These are phyloP conservation scores for Pseudogymnoascus sp. DNA, from an alignment of 2,329 filamentous ascomycete genomes.

Conservation along the genomic window DNA sequence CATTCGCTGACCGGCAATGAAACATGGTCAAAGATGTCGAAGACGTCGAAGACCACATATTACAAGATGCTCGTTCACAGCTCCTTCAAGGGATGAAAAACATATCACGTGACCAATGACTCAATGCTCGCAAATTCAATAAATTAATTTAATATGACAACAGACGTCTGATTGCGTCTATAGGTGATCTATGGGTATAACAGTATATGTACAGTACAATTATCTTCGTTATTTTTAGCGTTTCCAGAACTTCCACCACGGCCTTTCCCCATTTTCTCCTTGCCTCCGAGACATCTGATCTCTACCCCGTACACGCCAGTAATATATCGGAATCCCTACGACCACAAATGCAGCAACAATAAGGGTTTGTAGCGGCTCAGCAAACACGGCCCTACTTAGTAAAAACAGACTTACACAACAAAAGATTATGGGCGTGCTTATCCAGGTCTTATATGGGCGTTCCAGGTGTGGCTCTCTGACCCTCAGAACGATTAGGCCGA, in stretches of 20 bases:
- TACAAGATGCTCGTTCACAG: not conserved
- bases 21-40: not conserved
- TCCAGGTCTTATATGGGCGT: constrained; percentile 92
- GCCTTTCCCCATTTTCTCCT: constrained; percentile 33
- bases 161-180: not conserved
- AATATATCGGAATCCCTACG: constrained; percentile 80
- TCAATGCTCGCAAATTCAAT: not conserved
- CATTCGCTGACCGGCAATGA: not conserved
- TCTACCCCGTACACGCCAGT: constrained; percentile 69
- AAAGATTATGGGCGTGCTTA: constrained; percentile 93
- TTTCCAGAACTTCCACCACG: constrained; percentile 59
- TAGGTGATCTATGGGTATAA: constrained; percentile 6
- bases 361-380: constrained; percentile 82
- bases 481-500: constrained; percentile 84
- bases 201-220: constrained; percentile 8
- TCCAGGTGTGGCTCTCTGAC: constrained; percentile 83
- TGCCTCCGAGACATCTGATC: constrained; percentile 45
- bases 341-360: constrained; percentile 80
- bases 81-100: not conserved
- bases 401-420: constrained; percentile 96
- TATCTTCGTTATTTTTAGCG: constrained; percentile 28
- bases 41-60: not conserved
- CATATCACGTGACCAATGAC: not conserved
- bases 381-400: constrained; percentile 80
- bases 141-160: not conserved